Base-by-base conservation (phyloP, 2,329 filamentous ascomycete genomes). In the Fusarium kyushuense region DNA sequence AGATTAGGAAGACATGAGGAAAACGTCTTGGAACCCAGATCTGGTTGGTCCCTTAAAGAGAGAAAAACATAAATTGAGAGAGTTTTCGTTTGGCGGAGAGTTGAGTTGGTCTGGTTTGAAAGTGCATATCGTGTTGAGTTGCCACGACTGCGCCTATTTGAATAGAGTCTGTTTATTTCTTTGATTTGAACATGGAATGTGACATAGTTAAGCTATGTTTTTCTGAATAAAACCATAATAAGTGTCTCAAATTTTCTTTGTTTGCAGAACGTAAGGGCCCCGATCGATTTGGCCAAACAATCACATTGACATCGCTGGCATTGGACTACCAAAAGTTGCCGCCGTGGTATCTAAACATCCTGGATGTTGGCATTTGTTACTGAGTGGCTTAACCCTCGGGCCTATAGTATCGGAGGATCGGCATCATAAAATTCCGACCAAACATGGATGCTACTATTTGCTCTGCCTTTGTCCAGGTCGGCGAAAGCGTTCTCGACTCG, bases 111-210 rank as follows among this genome's bases (percentile, higher is more conserved):
- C 23, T 25, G 23, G 23, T 25, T 25, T 25, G 23, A 25, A 25
- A 25, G 7, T 25, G 23, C 23, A 25, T 25, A 7, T 25, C 23
- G 23, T 7, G 4, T 7, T 25, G 23, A 25, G 23, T 25, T 4
- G 33, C 33, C 10, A 8, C n/a, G 33, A 11, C 33, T 35, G 17
- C 17, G 33, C n/a, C 10, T 36, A n/a, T 36, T 36, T 6, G 14
- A 32, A 36, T n/a, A 13, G 36, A 21, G n/a, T 40, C n/a, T 23
- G 19, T 85, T 85, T 74, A 81, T 80, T 1, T 70, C 84, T 85
- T 85, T 65, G 82, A 86, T 71, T 76, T 85, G 14, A 85, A 85
- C 55, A 83, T 85, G 80, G 84, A 85, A 69, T 83, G 17, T 81
- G 83, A 71, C 76, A 80, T 75, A 27, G 17, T 55, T 25, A 25